Percentiles rank a stretch among this genome's conserved stretches.
Evolutionary conservation across 176 grass and related monocot genomes (phyloP).

Genomic region (Aegilops tauschii): DNA sequence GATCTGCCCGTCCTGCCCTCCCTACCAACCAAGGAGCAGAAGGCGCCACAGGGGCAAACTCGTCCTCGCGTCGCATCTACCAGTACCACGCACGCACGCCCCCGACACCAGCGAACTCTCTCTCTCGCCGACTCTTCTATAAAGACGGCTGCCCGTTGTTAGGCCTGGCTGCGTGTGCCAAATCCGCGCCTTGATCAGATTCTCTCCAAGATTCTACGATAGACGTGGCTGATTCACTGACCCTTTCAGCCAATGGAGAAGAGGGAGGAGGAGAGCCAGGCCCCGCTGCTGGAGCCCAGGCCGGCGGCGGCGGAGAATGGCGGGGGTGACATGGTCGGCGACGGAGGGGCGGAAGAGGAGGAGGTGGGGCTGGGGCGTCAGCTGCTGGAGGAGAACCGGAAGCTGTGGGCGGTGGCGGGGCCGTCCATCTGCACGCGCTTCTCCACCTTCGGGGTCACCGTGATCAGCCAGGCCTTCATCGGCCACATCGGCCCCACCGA

Average conservation of each 20-base stretch:
- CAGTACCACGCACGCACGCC: too few species aligned
- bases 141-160: too few species aligned
- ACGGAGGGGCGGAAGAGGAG: background rate
- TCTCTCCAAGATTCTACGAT: too few species aligned
- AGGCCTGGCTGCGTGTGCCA: too few species aligned
- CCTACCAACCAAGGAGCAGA: too few species aligned
- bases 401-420: slow-evolving; percentile 77
- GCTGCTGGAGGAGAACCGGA: slow-evolving; percentile 71
- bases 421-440: slow-evolving; percentile 84
- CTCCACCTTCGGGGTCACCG: slow-evolving; percentile 82
- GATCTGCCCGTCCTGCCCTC: too few species aligned
- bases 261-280: background rate
- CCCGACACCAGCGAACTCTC: too few species aligned
- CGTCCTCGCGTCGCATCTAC: too few species aligned
- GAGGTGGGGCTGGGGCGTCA: slow-evolving; percentile 4
- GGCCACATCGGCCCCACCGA: slow-evolving; percentile 82
- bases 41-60: too few species aligned
- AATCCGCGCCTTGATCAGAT: too few species aligned
- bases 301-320: background rate
- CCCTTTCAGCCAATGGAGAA: background rate
- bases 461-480: slow-evolving; percentile 95
- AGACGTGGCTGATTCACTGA: too few species aligned
- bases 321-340: background rate
- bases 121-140: too few species aligned
- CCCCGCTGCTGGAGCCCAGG: background rate